A percentile compares a stretch with the other conserved stretches of the same genome.
These are phyloP conservation scores for Saccharomycopsis crataegensis DNA, from an alignment of 1,139 yeast genomes.

Conservation along the genomic window DNA sequence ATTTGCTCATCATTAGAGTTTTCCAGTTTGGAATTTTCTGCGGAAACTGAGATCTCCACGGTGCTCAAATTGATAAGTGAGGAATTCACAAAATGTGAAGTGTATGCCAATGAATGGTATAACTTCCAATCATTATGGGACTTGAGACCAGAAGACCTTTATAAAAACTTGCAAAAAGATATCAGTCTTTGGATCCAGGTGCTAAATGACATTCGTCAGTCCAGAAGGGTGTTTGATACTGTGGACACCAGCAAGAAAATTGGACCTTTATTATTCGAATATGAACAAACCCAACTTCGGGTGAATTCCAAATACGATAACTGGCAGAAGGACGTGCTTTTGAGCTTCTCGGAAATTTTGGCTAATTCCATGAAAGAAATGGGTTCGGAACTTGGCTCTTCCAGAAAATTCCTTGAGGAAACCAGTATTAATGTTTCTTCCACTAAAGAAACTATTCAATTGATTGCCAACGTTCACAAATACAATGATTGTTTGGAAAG, in stretches of 20 bases:
- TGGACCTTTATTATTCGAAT: conserved; percentile 39
- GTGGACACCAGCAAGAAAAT: conserved; percentile 33
- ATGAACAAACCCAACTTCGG: conserved; percentile 47
- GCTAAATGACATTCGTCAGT: conserved; percentile 38
- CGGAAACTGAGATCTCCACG: conserved; percentile 17
- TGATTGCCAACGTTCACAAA: conserved; percentile 31
- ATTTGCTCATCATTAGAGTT: not conserved
- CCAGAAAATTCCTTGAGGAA: conserved; percentile 31
- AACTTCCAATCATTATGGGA: conserved; percentile 58
- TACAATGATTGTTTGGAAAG: conserved; percentile 24
- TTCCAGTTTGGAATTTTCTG: not conserved
- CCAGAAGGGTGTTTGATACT: conserved; percentile 47
- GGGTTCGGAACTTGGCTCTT: conserved; percentile 26
- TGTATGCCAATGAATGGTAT: conserved; percentile 45
- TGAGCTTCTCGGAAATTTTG: conserved; percentile 36
- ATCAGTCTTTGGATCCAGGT: conserved; percentile 42
- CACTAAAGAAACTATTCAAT: conserved; percentile 30
- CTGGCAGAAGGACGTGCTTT: conserved; percentile 46
- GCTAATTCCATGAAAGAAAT: conserved; percentile 26
- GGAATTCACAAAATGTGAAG: conserved; percentile 27
- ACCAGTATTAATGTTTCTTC: conserved; percentile 31
- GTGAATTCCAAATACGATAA: conserved; percentile 48
- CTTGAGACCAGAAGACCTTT: conserved; percentile 32
- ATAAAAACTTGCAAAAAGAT: conserved; percentile 29
- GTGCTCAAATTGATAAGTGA: conserved; percentile 23